Conservation (phyloP, 495 filamentous ascomycete genomes). For the Penicillium malachiteum region DNA sequence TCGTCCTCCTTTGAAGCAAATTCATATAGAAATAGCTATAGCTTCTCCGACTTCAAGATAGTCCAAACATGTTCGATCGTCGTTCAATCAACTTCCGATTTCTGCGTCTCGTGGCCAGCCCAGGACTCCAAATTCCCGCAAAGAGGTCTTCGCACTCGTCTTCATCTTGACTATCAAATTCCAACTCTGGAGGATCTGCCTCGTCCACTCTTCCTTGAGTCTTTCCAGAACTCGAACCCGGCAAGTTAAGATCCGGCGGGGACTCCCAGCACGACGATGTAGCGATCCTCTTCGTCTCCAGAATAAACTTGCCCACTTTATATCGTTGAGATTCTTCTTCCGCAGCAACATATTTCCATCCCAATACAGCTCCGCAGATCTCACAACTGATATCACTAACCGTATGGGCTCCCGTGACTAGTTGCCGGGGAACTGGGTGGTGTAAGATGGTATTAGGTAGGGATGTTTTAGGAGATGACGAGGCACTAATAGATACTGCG, state of each 20-base stretch:
- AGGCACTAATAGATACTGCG: conserved; percentile 30
- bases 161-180: conserved; percentile 90
- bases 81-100: conserved; percentile 46
- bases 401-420: conserved; percentile 76
- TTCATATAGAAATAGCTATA: too few relatives aligned
- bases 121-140: conserved; percentile 77
- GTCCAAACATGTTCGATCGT: conserved; percentile 27
- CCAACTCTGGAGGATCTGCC: conserved; percentile 38
- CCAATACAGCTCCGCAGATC: conserved; percentile 67
- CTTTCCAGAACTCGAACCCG: background rate
- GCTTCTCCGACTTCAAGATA: conserved; percentile 12
- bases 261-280: conserved; percentile 69
- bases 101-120: conserved; percentile 62
- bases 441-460: conserved; percentile 59
- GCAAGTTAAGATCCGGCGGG: conserved; percentile 5
- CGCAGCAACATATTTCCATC: conserved; percentile 93
- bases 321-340: conserved; percentile 79
- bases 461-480: conserved; percentile 32
- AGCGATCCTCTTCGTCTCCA: conserved; percentile 77
- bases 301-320: conserved; percentile 95
- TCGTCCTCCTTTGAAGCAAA: too few relatives aligned
- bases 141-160: conserved; percentile 96
- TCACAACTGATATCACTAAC: conserved; percentile 56
- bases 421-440: conserved; percentile 63
- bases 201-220: background rate